Evolutionary conservation across 2,329 filamentous ascomycete genomes (phyloP).

Genomic region (Pestalotiopsis sp.): DNA sequence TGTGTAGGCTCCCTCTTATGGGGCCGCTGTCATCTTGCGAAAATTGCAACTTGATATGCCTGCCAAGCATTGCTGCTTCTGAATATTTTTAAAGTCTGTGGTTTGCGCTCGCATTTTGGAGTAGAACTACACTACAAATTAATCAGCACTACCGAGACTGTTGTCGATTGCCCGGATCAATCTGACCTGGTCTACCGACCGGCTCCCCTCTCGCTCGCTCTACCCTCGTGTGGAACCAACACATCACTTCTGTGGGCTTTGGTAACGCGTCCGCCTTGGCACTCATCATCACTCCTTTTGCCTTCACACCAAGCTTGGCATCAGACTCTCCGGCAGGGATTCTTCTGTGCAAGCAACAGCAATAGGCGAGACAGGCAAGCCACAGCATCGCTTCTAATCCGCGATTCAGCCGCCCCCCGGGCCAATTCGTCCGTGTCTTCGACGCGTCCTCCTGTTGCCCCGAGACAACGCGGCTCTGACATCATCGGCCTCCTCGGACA

Average conservation of each 20-base stretch:
- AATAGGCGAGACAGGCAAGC: not conserved
- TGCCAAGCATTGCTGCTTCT: not conserved
- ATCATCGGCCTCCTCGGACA: constrained; percentile 7
- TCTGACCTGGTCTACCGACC: not conserved
- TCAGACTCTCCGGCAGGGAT: constrained; percentile 2
- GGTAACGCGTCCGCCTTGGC: constrained; percentile 7
- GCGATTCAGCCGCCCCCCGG: not conserved
- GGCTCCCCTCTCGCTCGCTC: not conserved
- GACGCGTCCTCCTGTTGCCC: not conserved
- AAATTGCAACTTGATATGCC: not conserved
- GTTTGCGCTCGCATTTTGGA: constrained; percentile 3
- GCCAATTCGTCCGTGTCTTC: not conserved
- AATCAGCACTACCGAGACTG: not conserved
- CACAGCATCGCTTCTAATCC: not conserved
- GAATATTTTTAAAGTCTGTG: not conserved
- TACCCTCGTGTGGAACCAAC: constrained; percentile 1
- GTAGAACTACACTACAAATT: not conserved
- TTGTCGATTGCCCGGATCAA: not conserved
- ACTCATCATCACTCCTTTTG: constrained; percentile 9
- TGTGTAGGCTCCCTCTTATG: not conserved
- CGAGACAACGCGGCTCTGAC: constrained; percentile 10
- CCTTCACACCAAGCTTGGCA: constrained; percentile 7
- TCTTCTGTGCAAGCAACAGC: constrained; percentile 3
- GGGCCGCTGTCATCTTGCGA: constrained; percentile 4
- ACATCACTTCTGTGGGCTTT: constrained; percentile 3